Conservation (phyloP, 352 stramenopile genomes). For the Phytophthora sansomeana region DNA sequence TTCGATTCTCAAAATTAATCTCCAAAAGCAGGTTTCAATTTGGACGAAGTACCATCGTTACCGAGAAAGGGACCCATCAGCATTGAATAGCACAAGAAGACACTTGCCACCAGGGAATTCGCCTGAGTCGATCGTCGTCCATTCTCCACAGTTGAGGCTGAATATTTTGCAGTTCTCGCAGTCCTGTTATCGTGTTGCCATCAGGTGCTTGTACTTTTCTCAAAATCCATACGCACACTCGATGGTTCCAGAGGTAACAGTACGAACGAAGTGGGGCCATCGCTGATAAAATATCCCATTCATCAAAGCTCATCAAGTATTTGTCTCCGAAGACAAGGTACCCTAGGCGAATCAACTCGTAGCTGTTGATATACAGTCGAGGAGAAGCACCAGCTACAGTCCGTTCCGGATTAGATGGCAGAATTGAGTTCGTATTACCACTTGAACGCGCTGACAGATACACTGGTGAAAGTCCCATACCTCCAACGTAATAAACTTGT, state of each 20-base stretch:
- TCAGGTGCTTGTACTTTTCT: not conserved
- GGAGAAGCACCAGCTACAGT: not conserved
- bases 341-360: conserved; percentile 36
- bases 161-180: not conserved
- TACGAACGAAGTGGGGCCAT: conserved; percentile 17
- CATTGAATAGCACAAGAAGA: conserved; percentile 5
- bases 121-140: conserved; percentile 12
- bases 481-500: conserved; percentile 27
- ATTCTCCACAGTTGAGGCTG: conserved; percentile 28
- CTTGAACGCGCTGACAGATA: not conserved
- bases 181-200: not conserved
- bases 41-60: too few relatives aligned
- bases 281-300: conserved; percentile 31
- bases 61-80: not conserved
- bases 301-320: conserved; percentile 28
- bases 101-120: conserved; percentile 22
- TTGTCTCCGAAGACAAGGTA: conserved; percentile 37
- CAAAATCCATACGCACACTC: conserved; percentile 22
- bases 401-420: not conserved
- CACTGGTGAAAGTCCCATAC: conserved; percentile 22
- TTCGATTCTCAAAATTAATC: too few relatives aligned
- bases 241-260: conserved; percentile 37
- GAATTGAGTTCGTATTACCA: not conserved
- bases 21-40: too few relatives aligned
- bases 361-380: conserved; percentile 15